Evolutionary conservation across 2,329 filamentous ascomycete species (phyloP).

Genomic region (Bisporella sp.): DNA sequence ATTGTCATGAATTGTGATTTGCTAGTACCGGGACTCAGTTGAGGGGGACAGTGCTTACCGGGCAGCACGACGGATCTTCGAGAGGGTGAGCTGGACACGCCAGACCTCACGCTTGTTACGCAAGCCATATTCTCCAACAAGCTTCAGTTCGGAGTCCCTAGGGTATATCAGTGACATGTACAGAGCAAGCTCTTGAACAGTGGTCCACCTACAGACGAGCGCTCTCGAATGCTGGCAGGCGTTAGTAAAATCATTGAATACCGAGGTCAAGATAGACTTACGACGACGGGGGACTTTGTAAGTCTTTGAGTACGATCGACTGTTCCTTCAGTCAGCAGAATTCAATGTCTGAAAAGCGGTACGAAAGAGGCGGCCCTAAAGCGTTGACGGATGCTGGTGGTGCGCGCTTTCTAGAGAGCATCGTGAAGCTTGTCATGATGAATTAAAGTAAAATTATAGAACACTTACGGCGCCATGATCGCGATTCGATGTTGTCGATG

Average conservation of each 20-base stretch:
- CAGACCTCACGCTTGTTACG: conserved; percentile 99
- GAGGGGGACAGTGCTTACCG: conserved; percentile 54
- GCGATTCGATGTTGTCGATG: conserved; percentile 8
- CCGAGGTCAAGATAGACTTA: conserved; percentile 13
- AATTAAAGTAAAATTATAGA: too few species aligned
- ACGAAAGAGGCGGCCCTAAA: too few species aligned
- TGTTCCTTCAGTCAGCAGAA: neutral
- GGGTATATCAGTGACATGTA: conserved; percentile 79
- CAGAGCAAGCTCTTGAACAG: conserved; percentile 98
- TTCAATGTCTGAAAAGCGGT: neutral
- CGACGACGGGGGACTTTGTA: conserved; percentile 94
- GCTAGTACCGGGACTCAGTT: neutral
- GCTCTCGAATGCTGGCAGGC: conserved; percentile 75
- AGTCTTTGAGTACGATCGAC: neutral
- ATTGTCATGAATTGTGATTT: neutral
- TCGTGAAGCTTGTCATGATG: too few species aligned
- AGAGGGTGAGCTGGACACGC: conserved; percentile 98
- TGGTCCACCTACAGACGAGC: conserved; percentile 99
- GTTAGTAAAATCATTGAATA: conserved; percentile 29
- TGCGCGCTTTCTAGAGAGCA: too few species aligned
- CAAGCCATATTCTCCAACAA: conserved; percentile 99
- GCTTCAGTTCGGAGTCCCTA: conserved; percentile 99
- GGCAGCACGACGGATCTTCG: conserved; percentile 99
- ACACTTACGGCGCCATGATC: neutral
- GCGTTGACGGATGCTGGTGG: too few species aligned